Evolutionary conservation across 768 basidiomycete genomes (phyloP).

Genomic region (Leccinum longicurvipes): DNA sequence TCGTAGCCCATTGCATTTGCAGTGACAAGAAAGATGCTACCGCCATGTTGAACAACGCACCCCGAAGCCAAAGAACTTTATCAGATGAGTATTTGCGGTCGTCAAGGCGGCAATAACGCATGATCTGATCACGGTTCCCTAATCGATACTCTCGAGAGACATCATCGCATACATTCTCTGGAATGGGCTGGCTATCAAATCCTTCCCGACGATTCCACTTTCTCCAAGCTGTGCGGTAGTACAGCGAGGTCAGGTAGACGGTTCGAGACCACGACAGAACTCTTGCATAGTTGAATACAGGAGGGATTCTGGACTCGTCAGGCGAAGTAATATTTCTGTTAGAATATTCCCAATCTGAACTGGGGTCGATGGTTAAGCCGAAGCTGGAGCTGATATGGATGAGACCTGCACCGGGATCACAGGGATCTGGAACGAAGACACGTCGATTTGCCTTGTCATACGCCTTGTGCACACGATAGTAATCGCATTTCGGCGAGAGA

Average conservation of each 20-base stretch:
- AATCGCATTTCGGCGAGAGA: constrained; percentile 39
- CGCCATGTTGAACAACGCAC: constrained; percentile 22
- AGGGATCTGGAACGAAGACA: not conserved
- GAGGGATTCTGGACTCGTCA: constrained; percentile 10
- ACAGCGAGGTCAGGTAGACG: constrained; percentile 14
- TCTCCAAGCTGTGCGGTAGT: constrained; percentile 16
- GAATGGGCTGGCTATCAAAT: not conserved
- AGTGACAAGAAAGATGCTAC: constrained; percentile 30
- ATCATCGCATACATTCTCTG: not conserved
- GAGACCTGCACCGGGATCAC: not conserved
- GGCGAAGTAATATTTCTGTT: constrained; percentile 8
- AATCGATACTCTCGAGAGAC: constrained; percentile 13
- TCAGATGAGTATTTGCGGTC: not conserved
- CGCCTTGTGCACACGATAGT: constrained; percentile 22
- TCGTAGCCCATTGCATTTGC: constrained; percentile 34
- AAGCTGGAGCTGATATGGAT: not conserved
- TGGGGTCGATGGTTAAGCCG: constrained; percentile 13
- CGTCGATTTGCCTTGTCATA: constrained; percentile 11
- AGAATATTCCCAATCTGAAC: not conserved
- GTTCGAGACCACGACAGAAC: constrained; percentile 20
- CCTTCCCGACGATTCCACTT: not conserved
- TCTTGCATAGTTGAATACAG: constrained; percentile 26
- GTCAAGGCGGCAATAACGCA: constrained; percentile 16
- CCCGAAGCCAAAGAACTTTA: constrained; percentile 18
- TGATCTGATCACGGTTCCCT: constrained; percentile 18